A percentile compares a stretch with the other conserved stretches of the same genome.
phyloP scores from a whole-genome alignment of 2,329 filamentous ascomycete genomes.

The Diaporthe amygdali region DNA sequence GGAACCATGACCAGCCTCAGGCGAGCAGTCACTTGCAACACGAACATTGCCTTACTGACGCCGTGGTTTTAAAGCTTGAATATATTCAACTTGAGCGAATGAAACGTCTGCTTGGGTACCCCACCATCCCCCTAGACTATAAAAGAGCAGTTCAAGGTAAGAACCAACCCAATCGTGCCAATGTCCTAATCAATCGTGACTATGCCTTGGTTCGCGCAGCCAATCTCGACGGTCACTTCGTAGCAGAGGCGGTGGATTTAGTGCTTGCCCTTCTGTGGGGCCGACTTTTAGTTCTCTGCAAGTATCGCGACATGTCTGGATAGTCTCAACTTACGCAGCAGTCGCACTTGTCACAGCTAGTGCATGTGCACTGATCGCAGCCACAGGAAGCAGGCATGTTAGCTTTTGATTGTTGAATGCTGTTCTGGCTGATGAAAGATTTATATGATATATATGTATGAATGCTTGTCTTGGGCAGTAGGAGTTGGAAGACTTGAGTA shows the following conservation, averaged over 20 bases:
- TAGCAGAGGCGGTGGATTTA: neutral
- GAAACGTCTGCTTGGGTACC: neutral
- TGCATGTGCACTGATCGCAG: constrained; percentile 15
- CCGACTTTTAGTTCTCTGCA: neutral
- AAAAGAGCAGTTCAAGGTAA: no score
- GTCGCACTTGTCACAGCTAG: constrained; percentile 15
- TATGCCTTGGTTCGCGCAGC: neutral
- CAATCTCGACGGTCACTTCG: neutral
- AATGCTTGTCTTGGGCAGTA: no score
- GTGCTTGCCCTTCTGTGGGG: constrained; percentile 14
- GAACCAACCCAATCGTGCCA: no score
- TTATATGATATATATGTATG: neutral
- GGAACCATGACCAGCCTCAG: neutral
- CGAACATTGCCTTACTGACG: no score
- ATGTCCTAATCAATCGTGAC: no score
- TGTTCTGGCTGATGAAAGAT: neutral
- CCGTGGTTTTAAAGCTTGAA: neutral
- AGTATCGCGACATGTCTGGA: neutral
- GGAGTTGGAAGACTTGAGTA: no score
- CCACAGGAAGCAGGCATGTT: constrained; percentile 22
- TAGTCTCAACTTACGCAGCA: constrained; percentile 17
- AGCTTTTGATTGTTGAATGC: neutral
- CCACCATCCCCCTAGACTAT: no score
- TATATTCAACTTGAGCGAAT: neutral
- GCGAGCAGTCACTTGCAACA: neutral